phyloP scores from a whole-genome alignment of 352 stramenopile species.

The Phytopythium oedochilum region DNA sequence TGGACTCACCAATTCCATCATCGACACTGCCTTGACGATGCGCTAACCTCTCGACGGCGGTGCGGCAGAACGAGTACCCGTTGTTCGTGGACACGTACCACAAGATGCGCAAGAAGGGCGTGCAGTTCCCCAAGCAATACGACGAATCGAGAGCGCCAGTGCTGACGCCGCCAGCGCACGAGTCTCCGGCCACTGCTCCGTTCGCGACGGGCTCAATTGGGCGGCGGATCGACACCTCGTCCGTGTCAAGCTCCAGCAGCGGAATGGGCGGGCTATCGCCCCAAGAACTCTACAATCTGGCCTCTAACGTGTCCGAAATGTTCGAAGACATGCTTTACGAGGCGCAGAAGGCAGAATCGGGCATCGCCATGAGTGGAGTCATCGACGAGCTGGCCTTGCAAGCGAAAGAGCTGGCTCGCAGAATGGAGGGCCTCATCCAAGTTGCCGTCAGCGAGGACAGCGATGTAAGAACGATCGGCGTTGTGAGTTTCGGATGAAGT shows the following conservation, averaged over 20 bases:
- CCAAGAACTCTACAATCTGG: slow-evolving; percentile 55
- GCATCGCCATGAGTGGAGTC: slow-evolving; percentile 40
- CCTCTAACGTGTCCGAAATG: slow-evolving; percentile 70
- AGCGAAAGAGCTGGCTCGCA: slow-evolving; percentile 51
- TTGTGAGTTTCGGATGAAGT: neutral
- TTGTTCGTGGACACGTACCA: slow-evolving; percentile 82
- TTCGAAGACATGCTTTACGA: slow-evolving; percentile 82
- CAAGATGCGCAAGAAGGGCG: slow-evolving; percentile 75
- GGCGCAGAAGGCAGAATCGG: slow-evolving; percentile 38
- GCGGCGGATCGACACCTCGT: slow-evolving; percentile 31
- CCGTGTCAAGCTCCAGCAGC: slow-evolving; percentile 37
- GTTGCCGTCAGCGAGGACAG: slow-evolving; percentile 45
- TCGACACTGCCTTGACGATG: too few relatives aligned
- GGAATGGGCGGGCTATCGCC: slow-evolving; percentile 48
- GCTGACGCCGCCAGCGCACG: slow-evolving; percentile 26
- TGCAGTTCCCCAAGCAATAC: slow-evolving; percentile 75
- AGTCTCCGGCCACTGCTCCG: slow-evolving; percentile 7
- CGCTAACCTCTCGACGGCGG: too few relatives aligned
- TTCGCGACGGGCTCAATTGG: slow-evolving; percentile 2
- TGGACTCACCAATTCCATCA: too few relatives aligned
- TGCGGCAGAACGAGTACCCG: slow-evolving; percentile 56
- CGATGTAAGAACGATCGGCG: slow-evolving; percentile 19
- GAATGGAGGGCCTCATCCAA: slow-evolving; percentile 62
- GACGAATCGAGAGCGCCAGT: slow-evolving; percentile 63
- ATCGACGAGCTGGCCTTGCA: slow-evolving; percentile 69